These are phyloP conservation scores for Elaeagnus macrophylla DNA, from an alignment of 306 rosid species.

Conservation along the genomic window DNA sequence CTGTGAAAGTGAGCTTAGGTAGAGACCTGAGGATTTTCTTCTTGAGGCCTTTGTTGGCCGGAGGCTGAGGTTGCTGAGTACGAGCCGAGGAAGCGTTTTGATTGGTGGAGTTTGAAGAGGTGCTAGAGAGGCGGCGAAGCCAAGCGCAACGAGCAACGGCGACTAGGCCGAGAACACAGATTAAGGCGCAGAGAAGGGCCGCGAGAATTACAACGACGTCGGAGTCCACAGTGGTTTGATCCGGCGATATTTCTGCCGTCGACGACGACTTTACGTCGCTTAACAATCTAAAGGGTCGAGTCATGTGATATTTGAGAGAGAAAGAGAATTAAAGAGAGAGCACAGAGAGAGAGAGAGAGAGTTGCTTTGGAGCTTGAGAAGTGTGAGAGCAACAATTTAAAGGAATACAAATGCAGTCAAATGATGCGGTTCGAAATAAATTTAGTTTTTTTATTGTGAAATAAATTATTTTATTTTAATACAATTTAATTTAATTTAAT, in stretches of 20 bases:
- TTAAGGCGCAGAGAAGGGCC: slow-evolving; percentile 68
- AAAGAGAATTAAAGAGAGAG: too few relatives aligned
- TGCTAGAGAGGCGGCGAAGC: slow-evolving; percentile 43
- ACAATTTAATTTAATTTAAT: too few relatives aligned
- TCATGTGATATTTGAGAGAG: too few relatives aligned
- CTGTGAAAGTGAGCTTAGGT: slow-evolving; percentile 50
- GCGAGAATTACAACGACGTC: slow-evolving; percentile 62
- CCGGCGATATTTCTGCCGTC: background rate
- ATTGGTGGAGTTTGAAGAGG: background rate
- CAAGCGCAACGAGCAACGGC: slow-evolving; percentile 71
- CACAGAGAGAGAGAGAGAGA: too few relatives aligned
- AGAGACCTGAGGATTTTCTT: slow-evolving; percentile 63
- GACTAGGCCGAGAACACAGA: slow-evolving; percentile 64
- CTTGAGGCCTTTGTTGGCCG: slow-evolving; percentile 65
- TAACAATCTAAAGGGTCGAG: too few relatives aligned
- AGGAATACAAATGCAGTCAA: too few relatives aligned
- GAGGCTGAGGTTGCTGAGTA: slow-evolving; percentile 18
- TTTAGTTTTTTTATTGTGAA: too few relatives aligned
- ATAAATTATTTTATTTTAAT: too few relatives aligned
- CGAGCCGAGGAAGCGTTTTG: slow-evolving; percentile 17
- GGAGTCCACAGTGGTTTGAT: slow-evolving; percentile 29
- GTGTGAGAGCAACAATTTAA: too few relatives aligned
- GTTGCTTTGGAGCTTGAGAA: too few relatives aligned
- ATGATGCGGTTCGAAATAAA: too few relatives aligned
- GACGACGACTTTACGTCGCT: background rate